These are phyloP conservation scores for Polygonum maritimum DNA, from an alignment of 148 eudicot species.

Conservation along the genomic window DNA sequence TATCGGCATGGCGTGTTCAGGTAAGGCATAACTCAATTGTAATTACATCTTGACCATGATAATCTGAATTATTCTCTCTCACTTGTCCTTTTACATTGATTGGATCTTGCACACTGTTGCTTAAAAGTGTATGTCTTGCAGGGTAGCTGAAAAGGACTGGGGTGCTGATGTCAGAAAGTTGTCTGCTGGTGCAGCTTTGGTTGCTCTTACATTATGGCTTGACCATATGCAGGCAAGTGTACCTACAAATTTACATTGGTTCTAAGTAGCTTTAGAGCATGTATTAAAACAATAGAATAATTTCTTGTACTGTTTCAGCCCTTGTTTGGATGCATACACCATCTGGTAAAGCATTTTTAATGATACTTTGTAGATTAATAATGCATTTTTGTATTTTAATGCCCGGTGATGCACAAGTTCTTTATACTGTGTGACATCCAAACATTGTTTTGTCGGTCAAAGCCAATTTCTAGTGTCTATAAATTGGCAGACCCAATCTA, in stretches of 20 bases:
- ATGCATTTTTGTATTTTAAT: too few relatives aligned
- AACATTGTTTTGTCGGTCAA: background rate
- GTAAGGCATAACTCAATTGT: conserved; percentile 24
- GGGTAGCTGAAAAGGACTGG: conserved; percentile 99
- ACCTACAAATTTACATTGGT: background rate
- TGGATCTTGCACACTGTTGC: background rate
- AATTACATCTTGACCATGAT: background rate
- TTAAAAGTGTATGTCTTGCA: conserved; percentile 21
- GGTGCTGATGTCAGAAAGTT: conserved; percentile 96
- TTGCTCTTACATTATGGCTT: conserved; percentile 96
- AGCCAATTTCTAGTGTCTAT: background rate
- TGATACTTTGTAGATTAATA: too few relatives aligned
- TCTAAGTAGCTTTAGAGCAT: background rate
- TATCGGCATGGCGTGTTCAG: conserved; percentile 68
- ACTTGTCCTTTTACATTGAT: background rate
- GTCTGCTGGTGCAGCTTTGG: conserved; percentile 99
- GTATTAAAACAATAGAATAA: background rate
- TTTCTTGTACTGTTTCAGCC: background rate
- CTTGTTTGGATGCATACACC: background rate
- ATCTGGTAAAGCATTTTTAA: background rate
- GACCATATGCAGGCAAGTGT: conserved; percentile 90
- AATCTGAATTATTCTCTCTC: background rate
- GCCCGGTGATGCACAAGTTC: too few relatives aligned
- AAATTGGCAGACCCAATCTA: background rate
- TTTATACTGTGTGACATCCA: background rate